These are phyloP conservation scores for Aspergillus sp. DNA, from an alignment of 2,329 filamentous ascomycete genomes.

Conservation along the genomic window DNA sequence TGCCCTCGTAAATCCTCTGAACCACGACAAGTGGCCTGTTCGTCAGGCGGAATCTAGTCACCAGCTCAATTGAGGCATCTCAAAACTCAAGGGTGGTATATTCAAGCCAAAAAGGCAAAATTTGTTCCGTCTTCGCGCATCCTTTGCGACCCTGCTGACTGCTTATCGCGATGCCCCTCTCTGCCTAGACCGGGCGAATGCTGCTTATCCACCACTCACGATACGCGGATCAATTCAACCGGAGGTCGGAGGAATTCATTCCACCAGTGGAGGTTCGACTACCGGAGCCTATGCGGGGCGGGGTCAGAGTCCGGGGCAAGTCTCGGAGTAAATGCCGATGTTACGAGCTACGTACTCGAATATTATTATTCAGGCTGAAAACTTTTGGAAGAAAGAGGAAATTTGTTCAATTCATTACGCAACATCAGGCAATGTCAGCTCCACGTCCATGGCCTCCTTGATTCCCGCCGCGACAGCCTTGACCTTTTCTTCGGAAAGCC, in stretches of 20 bases:
- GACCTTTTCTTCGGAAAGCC: constrained; percentile 37
- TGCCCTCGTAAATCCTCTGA: not conserved
- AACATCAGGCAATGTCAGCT: constrained; percentile 41
- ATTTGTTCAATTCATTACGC: constrained; percentile 26
- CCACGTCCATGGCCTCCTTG: constrained; percentile 41
- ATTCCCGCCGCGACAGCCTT: constrained; percentile 40
- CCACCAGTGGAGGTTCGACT: constrained; percentile 28
- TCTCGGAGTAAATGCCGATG: constrained; percentile 11
- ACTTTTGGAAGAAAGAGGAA: not conserved
- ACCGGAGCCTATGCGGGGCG: not conserved
- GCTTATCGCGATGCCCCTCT: constrained; percentile 5
- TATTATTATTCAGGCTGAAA: not conserved
- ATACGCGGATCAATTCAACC: constrained; percentile 12
- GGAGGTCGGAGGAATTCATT: constrained; percentile 20
- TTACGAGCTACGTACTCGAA: not conserved
- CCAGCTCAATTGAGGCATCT: not conserved
- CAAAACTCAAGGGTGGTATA: not conserved
- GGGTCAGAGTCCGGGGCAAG: constrained; percentile 6
- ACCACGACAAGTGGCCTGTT: not conserved
- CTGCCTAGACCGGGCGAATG: not conserved
- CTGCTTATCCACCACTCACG: not conserved
- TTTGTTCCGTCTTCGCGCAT: not conserved
- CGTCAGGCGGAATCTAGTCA: not conserved
- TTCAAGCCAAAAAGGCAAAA: not conserved
- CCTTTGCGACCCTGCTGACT: not conserved